Evolutionary conservation across 2,329 filamentous ascomycete species (phyloP), one percentile per base, ranked within the genome.

Genomic region (Aspergillus eucalypticola): DNA sequence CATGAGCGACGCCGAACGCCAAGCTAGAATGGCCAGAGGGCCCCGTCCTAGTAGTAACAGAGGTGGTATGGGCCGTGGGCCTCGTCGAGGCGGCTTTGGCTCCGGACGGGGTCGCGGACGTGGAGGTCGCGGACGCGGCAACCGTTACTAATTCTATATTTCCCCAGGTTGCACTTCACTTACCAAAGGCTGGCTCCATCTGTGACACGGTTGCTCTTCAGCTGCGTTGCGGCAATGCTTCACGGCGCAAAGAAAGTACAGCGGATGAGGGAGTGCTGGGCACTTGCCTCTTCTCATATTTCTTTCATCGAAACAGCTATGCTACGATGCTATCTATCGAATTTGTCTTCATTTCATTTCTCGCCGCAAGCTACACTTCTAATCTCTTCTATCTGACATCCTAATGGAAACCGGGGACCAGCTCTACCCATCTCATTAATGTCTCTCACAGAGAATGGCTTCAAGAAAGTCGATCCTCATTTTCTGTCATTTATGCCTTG

Each of bases 1-100:
- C 67, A 85, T 89, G 2, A 86, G 79, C n/a, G 84, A 89, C 2
- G 87, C 92, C 68, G 90, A 96, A 73, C 84, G 87, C 54, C 77
- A 79, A 13, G 80, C 81, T 60, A 82, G 89, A 60, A 84, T 83
- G 73, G 77, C 72, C n/a, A 78, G 74, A 21, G 89, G 87, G 0
- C 88, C 89, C 11, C 77, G 82, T 19, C 78, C 79, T 2, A 73
- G 73, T 38, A 55, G 60, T 5, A 21, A 39, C 19, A 63, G 56
- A 48, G 56, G 62, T 19, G 50, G 66, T 15, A 38, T 42, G 39
- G n/a, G 32, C 61, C 66, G 32, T 17, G 50, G 23, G 10, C 62
- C 35, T 57, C 59, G 73, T 59, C 62, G 67, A 46, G 63, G 64
- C 13, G 63, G 63, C 3, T 64, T 61, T 51, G 58, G 61, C 10